Base-by-base conservation (phyloP, 179 eudicot species). In the Beta lomatogona region DNA sequence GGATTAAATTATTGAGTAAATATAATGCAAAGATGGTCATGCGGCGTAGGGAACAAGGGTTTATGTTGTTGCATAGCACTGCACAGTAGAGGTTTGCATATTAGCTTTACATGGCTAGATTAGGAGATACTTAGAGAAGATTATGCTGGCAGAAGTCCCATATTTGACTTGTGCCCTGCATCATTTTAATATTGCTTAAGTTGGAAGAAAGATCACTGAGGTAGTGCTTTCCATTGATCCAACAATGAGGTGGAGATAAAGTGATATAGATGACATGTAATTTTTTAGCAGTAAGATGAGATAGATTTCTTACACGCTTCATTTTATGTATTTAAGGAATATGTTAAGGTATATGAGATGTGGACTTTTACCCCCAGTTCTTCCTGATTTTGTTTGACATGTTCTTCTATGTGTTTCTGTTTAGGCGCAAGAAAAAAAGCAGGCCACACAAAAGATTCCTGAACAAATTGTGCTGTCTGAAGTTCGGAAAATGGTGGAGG, bases 401-500 rank as follows among this genome's bases (percentile, higher is more conserved):
- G 31, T 66, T 71, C 44, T 74, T 61, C 12, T 44, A 54, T 65
- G 61, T 78, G 76, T 60, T 81, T 66, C 61, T 80, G 54, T 82
- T 36, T 52, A 82, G 99, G 92, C 94, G 58, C 89, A 92, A 82
- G 86, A 75, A 75, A 85, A 64, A 86, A 95, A 92, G 79, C 92
- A 83, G 53, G 91, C 92, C n/a, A 57, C 90, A 36, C 84, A 81
- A 76, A 94, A 82, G 85, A 84, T 92, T 73, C 99, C 99, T 55
- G 99, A 95, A 84, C 94, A 94, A 80, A 81, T 95, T 45, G 90
- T 95, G 77, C 77, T 95, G 79, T 87, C 97, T 53, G 99, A 95
- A 89, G 97, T 95, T 77, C 93, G 98, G 14, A 86, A 78, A 59
- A 94, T 95, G 98, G 99, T 95, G 68, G 90, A 91, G 71, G 98